Evolutionary conservation across 1,139 yeast species (phyloP), one percentile per base, ranked within the genome.

Genomic region (Geotrichum restrictum): DNA sequence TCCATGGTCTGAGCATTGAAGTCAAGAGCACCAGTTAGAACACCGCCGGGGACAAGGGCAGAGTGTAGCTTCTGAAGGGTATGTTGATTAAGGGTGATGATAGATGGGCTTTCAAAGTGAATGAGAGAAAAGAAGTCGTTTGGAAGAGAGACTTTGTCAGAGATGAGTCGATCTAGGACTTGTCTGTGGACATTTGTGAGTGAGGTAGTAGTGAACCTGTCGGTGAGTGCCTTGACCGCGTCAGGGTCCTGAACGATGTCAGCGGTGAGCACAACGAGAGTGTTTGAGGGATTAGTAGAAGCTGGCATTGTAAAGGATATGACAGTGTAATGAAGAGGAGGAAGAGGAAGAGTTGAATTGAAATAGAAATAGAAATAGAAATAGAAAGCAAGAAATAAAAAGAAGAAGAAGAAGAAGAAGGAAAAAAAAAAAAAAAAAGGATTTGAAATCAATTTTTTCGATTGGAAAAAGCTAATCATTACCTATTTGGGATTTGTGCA

Each of bases 101-200:
- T 52, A 37, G 73, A 71, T 57, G 69, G 72, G 60, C 75, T 77
- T 4, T 89, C 91, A 43, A 89, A 79, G 49, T 83, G 66, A 38
- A 88, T 78, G 48, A 72, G 67, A 51, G 77, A 73, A 69, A 74
- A 87, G 40, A 72, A 62, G 19, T 69, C 67, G 1, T 67, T 72
- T 6, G 43, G 71, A 44, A 85, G 70, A 41, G 67, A 68, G n/a
- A 83, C 81, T 14, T 77, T 78, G 5, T 76, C 77, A 42, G 73
- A 76, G 37, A 85, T 80, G 39, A 88, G 78, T 55, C 94, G 75
- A 65, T 86, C 93, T 46, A 86, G 78, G 50, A 88, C 78, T 60
- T 83, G 85, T 64, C 83, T 89, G 41, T 75, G 74, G 22, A 51
- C 51, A 14, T 44, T 33, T 18, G 33, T 29, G n/a, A 16, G 21